Evolutionary conservation across 148 eudicot species (phyloP), one percentile per base, ranked within the genome.

Genomic region (Talinum fruticosum): DNA sequence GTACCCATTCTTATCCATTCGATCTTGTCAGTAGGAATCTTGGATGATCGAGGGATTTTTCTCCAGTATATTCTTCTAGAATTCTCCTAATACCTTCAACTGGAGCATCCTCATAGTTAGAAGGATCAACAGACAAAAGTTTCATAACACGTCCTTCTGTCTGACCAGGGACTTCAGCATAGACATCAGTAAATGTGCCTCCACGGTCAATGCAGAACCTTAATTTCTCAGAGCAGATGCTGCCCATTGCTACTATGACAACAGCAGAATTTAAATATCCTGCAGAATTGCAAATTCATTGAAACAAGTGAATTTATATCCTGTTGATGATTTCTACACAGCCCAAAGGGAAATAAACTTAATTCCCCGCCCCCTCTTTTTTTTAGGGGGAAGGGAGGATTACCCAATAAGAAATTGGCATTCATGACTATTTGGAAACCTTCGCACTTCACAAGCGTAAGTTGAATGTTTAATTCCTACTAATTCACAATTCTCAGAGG

Each of bases 1-100:
- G 99, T 96, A 61, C 99, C 99, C 99, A 96, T 96, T 54, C 99
- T 82, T 53, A 96, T 87, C 99, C 99, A 96, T 79, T 96, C 99
- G 69, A 96, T 96, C 75, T 90, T 91, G 76, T 89, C 93, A 0
- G 97, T 96, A 61, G 97, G 97, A 49, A 96, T 85, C 85, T 93
- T 96, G 38, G 90, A 90, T 79, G 87, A 87, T 62, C 97, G 85
- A 64, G 92, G 90, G 30, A 93, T 89, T 76, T 80, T 70, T 85
- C 85, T 2, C 97, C 93, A 0, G 91, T 89, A 73, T 84, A 96
- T 66, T 93, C 97, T 77, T 93, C 99, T 73, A 96, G 81, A 81
- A 96, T 93, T 84, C 99, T 90, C 79, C 97, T 85, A 70, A 96
- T 96, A 67, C 99, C 99, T 84, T 96, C 99, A 45, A 96, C 85